These are phyloP conservation scores for Kluyveromyces nonfermentans DNA, from an alignment of 805 yeast genomes.

Conservation along the genomic window DNA sequence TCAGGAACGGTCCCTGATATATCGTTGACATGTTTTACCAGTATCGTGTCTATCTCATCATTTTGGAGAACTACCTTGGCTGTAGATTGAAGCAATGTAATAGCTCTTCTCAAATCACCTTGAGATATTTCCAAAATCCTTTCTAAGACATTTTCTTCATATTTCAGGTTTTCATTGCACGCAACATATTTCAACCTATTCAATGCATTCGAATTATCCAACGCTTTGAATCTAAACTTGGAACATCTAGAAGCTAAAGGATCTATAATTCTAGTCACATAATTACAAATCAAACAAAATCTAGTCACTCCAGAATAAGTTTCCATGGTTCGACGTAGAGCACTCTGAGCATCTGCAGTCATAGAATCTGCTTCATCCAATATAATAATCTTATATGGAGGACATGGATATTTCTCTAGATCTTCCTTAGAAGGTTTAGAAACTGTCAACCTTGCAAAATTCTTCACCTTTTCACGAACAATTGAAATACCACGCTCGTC, in stretches of 20 bases:
- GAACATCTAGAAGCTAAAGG: slow-evolving; percentile 96
- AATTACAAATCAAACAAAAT: slow-evolving; percentile 91
- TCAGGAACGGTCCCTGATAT: slow-evolving; percentile 69
- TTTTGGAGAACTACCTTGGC: slow-evolving; percentile 38
- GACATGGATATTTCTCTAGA: slow-evolving; percentile 75
- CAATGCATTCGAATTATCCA: slow-evolving; percentile 64
- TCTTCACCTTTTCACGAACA: slow-evolving; percentile 76
- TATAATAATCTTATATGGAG: slow-evolving; percentile 89
- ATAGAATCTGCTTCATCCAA: slow-evolving; percentile 95
- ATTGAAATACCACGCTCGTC: slow-evolving; percentile 88
- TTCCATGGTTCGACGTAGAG: slow-evolving; percentile 90
- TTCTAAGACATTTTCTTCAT: slow-evolving; percentile 43
- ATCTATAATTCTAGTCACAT: slow-evolving; percentile 92
- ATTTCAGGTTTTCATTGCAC: slow-evolving; percentile 35
- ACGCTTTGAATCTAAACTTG: slow-evolving; percentile 78
- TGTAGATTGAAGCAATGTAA: slow-evolving; percentile 81
- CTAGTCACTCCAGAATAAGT: slow-evolving; percentile 83
- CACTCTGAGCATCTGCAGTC: slow-evolving; percentile 96
- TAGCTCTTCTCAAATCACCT: slow-evolving; percentile 92
- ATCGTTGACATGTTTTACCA: slow-evolving; percentile 46
- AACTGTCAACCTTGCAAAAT: slow-evolving; percentile 76
- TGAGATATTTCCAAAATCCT: slow-evolving; percentile 62
- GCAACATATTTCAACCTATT: slow-evolving; percentile 54
- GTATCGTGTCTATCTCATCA: slow-evolving; percentile 29
- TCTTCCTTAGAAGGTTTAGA: slow-evolving; percentile 71